Evolutionary conservation across 192 early-diverging fungal species (phyloP).

Genomic region (Umbelopsis vinacea): DNA sequence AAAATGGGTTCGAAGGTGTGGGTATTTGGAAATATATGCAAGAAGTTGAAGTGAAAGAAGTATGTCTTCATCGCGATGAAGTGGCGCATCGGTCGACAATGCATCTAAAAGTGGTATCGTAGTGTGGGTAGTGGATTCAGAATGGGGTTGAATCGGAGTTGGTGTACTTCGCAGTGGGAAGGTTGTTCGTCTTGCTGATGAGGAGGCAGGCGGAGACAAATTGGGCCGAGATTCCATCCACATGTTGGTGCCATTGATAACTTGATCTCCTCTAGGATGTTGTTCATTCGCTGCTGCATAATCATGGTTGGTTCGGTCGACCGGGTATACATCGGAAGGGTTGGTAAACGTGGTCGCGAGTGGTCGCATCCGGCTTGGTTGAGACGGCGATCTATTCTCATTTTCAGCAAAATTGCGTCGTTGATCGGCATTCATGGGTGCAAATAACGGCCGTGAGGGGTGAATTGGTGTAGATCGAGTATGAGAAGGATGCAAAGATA

Average conservation of each 20-base stretch:
- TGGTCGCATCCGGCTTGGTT: slow-evolving; percentile 23
- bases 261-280: background rate
- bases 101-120: slow-evolving; percentile 42
- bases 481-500: slow-evolving; percentile 23
- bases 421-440: background rate
- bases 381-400: background rate
- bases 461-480: slow-evolving; percentile 16
- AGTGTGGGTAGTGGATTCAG: background rate
- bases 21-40: slow-evolving; percentile 90
- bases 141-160: background rate
- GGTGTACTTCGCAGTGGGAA: background rate
- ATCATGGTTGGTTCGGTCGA: slow-evolving; percentile 1
- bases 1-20: slow-evolving; percentile 71
- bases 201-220: background rate
- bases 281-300: background rate
- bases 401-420: background rate
- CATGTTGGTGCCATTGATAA: too few species aligned
- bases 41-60: slow-evolving; percentile 83
- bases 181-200: background rate
- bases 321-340: slow-evolving; percentile 16
- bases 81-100: slow-evolving; percentile 34
- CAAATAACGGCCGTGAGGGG: slow-evolving; percentile 15
- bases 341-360: background rate
- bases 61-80: slow-evolving; percentile 83
- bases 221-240: too few species aligned